A percentile compares a stretch with the other conserved stretches of the same genome.
Conservation (phyloP, 2,329 filamentous ascomycete species). For the Colletotrichum liaoningense region DNA sequence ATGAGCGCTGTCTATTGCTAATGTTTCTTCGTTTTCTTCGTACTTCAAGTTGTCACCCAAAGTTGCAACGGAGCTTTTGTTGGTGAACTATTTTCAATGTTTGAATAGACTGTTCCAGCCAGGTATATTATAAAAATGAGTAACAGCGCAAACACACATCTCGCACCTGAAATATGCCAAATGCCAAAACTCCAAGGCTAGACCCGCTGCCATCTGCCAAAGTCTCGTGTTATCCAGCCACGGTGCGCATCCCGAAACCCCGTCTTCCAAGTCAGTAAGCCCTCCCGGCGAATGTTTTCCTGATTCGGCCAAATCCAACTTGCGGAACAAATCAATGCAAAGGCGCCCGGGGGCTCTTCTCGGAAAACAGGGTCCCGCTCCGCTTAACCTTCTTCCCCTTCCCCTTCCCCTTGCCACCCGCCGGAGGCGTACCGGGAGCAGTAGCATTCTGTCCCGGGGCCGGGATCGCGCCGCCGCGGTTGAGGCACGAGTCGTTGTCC, state of each 20-base stretch:
- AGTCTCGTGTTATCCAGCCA: conserved; percentile 24
- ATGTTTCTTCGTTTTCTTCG: too few species aligned
- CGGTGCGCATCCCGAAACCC: not conserved
- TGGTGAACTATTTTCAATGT: not conserved
- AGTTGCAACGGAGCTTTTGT: not conserved
- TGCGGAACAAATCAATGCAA: not conserved
- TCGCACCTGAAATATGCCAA: not conserved
- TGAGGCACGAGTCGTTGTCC: conserved; percentile 27
- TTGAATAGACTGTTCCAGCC: conserved; percentile 26
- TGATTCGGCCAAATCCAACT: not conserved
- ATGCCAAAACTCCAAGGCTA: not conserved
- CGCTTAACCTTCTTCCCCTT: not conserved
- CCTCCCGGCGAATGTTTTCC: too few species aligned
- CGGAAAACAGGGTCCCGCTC: not conserved
- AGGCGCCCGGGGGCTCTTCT: not conserved
- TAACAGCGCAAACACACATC: not conserved
- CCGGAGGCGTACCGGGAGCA: not conserved
- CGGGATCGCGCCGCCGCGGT: conserved; percentile 17
- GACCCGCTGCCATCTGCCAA: conserved; percentile 14
- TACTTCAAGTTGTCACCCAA: not conserved
- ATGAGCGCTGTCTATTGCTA: fast-evolving
- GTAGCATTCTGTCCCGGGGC: not conserved
- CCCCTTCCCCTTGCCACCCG: conserved; percentile 6
- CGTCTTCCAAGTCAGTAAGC: too few species aligned
- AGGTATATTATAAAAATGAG: conserved; percentile 12